Evolutionary conservation across 2,329 filamentous ascomycete species (phyloP), one percentile per base, ranked within the genome.

Genomic region (Monosporascus sp.): DNA sequence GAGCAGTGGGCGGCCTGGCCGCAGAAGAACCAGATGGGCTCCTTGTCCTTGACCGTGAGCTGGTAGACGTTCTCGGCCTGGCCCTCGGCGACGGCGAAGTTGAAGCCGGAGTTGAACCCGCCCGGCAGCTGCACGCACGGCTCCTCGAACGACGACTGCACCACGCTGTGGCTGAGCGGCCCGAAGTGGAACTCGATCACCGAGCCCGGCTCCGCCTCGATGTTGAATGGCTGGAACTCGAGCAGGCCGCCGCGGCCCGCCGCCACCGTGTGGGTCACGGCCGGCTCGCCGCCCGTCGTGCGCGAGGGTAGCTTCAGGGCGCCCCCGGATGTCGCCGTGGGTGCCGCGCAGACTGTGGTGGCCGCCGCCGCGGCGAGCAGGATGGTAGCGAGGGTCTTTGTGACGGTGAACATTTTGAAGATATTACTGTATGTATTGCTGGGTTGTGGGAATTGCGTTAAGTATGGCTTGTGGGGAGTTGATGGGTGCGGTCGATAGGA

Each of bases 111-210:
- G 64, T 72, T 77, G 66, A 79, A 78, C 45, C 65, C 60, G 35
- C 63, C 62, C 55, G 67, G 67, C 52, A 65, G 16, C 22, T 44
- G 41, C 41, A 44, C 41, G 67, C 77, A 79, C 22, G 74, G 74
- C 45, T 68, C 58, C 50, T 56, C 70, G 55, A 77, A 77, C 62
- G 63, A 69, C 14, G 64, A 65, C 58, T 74, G 68, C 2, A 70
- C 72, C 43, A 82, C 69, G 19, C 73, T 74, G 72, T 82, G 80
- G 68, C 77, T 79, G 54, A 59, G 63, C 8, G 79, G 74, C 57
- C 74, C 75, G 71, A 78, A 83, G 62, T 78, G 75, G 70, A 76
- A 84, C 68, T 82, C 78, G 53, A 84, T 64, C 4, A 77, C 58
- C 55, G 80, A 77, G 54, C 79, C 80, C 7, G 74, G 53, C 11